These are phyloP conservation scores for Scolecobasidium constrictum DNA, from an alignment of 2,329 filamentous ascomycete genomes.

Conservation along the genomic window DNA sequence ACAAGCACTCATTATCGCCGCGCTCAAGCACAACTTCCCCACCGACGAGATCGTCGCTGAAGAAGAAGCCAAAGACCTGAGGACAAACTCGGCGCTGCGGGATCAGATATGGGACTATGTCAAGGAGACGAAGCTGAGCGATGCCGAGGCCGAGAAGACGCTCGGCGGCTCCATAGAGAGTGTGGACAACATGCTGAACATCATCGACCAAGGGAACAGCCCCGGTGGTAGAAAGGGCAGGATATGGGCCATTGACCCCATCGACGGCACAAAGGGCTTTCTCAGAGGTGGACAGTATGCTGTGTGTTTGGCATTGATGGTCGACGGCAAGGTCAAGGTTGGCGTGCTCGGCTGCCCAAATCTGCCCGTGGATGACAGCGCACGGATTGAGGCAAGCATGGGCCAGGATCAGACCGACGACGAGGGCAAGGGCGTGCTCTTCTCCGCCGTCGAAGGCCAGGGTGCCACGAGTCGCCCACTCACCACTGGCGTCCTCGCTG, in stretches of 20 bases:
- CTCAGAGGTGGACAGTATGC: constrained; percentile 93
- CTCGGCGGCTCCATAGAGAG: constrained; percentile 59
- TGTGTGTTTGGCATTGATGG: constrained; percentile 82
- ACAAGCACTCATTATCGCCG: constrained; percentile 88
- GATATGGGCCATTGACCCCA: constrained; percentile 95
- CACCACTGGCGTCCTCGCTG: constrained; percentile 38
- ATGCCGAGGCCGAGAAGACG: constrained; percentile 51
- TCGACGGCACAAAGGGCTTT: constrained; percentile 97
- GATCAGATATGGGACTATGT: constrained; percentile 80
- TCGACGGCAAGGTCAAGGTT: constrained; percentile 87
- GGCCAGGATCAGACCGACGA: constrained; percentile 59
- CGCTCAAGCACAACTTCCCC: constrained; percentile 83
- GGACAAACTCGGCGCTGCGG: constrained; percentile 57
- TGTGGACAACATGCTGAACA: constrained; percentile 51
- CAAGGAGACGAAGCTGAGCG: constrained; percentile 50
- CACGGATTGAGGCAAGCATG: constrained; percentile 58
- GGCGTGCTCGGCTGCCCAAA: constrained; percentile 95
- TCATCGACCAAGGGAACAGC: constrained; percentile 51
- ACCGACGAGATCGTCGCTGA: constrained; percentile 86
- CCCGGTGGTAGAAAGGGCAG: constrained; percentile 61
- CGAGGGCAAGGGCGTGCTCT: constrained; percentile 70
- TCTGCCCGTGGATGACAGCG: constrained; percentile 74
- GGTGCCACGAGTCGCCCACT: constrained; percentile 76
- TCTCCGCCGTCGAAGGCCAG: constrained; percentile 69
- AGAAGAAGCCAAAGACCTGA: constrained; percentile 77